Evolutionary conservation across 2,329 filamentous ascomycete genomes (phyloP).

Genomic region (Aspergillus sp.): DNA sequence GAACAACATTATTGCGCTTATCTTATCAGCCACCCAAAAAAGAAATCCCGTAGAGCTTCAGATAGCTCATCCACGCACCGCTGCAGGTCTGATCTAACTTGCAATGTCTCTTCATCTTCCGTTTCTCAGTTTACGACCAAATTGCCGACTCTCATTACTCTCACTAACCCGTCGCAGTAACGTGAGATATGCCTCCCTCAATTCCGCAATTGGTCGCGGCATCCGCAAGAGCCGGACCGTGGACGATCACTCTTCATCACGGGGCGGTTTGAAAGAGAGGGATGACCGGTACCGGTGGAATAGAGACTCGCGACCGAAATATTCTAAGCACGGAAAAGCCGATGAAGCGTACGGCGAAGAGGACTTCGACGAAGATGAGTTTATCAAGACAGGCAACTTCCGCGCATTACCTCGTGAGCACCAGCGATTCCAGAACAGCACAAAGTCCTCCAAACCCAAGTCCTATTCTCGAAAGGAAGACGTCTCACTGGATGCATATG

Average conservation of each 20-base stretch:
- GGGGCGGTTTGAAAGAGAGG: neutral
- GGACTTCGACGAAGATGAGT: slow-evolving; percentile 31
- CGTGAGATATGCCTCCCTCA: slow-evolving; percentile 56
- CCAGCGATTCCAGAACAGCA: slow-evolving; percentile 11
- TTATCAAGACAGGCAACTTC: slow-evolving; percentile 31
- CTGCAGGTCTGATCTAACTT: neutral
- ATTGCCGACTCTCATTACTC: slow-evolving; percentile 13
- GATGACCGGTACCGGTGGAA: neutral
- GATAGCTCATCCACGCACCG: neutral
- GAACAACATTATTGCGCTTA: slow-evolving; percentile 17
- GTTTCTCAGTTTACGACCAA: slow-evolving; percentile 9
- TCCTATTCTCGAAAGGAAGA: neutral
- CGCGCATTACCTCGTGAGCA: slow-evolving; percentile 22
- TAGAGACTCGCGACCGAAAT: neutral
- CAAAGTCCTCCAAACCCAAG: neutral
- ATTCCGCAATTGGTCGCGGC: slow-evolving; percentile 68
- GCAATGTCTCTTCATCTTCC: slow-evolving; percentile 1
- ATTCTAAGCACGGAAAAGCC: neutral
- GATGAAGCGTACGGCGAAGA: neutral
- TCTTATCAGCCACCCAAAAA: slow-evolving; percentile 18
- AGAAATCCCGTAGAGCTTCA: slow-evolving; percentile 1
- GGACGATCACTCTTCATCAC: slow-evolving; percentile 1
- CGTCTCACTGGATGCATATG: neutral
- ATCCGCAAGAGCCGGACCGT: slow-evolving; percentile 50
- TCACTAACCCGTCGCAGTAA: slow-evolving; percentile 12